Evolutionary conservation across 306 rosid species (phyloP).

Genomic region (Pterocarpus macrocarpus): DNA sequence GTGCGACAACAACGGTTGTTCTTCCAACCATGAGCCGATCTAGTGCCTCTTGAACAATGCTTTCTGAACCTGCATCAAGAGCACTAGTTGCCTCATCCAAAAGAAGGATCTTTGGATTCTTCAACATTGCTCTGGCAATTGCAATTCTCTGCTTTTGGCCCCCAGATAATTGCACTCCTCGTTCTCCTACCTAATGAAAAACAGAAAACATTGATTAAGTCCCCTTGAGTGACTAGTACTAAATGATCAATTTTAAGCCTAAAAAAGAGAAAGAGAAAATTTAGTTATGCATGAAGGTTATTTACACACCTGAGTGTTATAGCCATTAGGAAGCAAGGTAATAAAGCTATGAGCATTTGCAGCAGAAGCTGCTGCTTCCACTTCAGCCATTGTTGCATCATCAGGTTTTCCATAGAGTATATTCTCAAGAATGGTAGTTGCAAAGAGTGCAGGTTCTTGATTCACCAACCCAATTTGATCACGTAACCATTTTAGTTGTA

Average conservation of each 20-base stretch:
- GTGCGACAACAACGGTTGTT: constrained; percentile 95
- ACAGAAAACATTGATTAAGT: constrained; percentile 14
- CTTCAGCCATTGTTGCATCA: constrained; percentile 87
- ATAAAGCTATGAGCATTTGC: constrained; percentile 98
- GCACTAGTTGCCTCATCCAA: constrained; percentile 99
- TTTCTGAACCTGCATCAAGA: constrained; percentile 93
- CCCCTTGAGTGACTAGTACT: not conserved
- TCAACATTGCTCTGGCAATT: constrained; percentile 98
- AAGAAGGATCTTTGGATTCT: constrained; percentile 91
- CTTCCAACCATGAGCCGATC: constrained; percentile 97
- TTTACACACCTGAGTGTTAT: constrained; percentile 83
- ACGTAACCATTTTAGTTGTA: constrained; percentile 89
- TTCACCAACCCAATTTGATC: constrained; percentile 97
- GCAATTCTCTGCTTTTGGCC: constrained; percentile 99
- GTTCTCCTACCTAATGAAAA: constrained; percentile 82
- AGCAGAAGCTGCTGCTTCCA: constrained; percentile 89
- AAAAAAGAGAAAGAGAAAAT: not conserved
- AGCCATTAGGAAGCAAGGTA: constrained; percentile 86
- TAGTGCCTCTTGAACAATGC: constrained; percentile 97
- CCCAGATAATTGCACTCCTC: constrained; percentile 96
- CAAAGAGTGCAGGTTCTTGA: constrained; percentile 98
- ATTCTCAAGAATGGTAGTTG: constrained; percentile 94
- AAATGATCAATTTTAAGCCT: not conserved
- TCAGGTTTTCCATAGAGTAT: constrained; percentile 92
- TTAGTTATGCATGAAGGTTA: not conserved